Base-by-base conservation (phyloP, 2,329 filamentous ascomycete genomes). In the Monilinia polystroma region DNA sequence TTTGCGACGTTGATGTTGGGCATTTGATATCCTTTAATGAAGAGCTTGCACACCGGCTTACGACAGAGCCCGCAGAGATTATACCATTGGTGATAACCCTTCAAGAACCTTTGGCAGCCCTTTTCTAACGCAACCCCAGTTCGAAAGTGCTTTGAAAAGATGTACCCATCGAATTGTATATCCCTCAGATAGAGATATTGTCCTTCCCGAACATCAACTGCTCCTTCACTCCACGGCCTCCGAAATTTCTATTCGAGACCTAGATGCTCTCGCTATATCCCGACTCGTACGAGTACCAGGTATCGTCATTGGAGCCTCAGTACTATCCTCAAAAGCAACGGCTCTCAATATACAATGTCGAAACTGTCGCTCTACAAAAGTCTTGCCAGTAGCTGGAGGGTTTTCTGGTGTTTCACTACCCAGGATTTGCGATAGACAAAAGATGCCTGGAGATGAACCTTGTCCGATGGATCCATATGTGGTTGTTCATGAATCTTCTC, bases 21-120 rank as follows among this genome's bases (percentile, higher is more conserved):
- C 94, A 99, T 77, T 82, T 99, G 68, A 98, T 98, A 78, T 95
- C 90, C 69, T 98, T 93, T 80, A 95, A 96, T 76, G 94, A 98
- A 79, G 93, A 97, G 78, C 84, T 99, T 68, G 95, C 94, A 38
- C 92, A 98, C 78, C 88, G 89, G 76, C 83, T 99, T 69, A 91
- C 90, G 26, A 95, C 91, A 59, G 92, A 97, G 76, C 96, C 95
- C 4, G 90, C 90, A 56, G 93, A 98, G 67, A 90, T 97, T 66
- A 95, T 99, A 68, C 94, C 95, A 68, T 81, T 98, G 64, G 93
- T 96, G 81, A 69, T 87, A 75, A n/a, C 5, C 10, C 2, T 23
- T 16, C 16, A 35, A 26, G 41, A 4, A 29, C 12, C 35, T 16
- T 26, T 38, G n/a, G 12, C 14, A 35, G 41, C 16, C 35, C 51